Percentiles rank a stretch among this genome's conserved stretches.
Conservation (phyloP, 192 early-diverging fungal species). For the Mortierella alpina region DNA sequence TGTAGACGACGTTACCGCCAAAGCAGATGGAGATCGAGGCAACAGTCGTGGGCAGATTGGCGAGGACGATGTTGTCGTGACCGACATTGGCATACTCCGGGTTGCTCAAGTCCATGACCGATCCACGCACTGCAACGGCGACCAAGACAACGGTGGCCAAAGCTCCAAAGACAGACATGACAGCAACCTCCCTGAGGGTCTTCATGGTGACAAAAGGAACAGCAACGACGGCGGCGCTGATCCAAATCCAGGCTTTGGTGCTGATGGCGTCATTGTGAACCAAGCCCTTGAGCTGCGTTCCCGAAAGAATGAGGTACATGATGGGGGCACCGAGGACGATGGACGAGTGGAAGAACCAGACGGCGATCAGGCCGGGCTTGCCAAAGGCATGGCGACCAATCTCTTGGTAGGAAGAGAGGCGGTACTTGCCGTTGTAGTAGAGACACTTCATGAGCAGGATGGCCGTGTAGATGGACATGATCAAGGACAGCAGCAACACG, state of each 20-base stretch:
- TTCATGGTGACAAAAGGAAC: conserved; percentile 81
- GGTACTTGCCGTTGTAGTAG: conserved; percentile 72
- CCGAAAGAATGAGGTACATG: conserved; percentile 81
- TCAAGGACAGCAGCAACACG: conserved; percentile 75
- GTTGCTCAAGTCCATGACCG: conserved; percentile 59
- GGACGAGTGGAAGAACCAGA: conserved; percentile 71
- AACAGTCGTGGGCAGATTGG: conserved; percentile 79
- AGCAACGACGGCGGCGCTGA: conserved; percentile 68
- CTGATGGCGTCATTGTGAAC: conserved; percentile 51
- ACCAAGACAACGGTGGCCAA: conserved; percentile 80
- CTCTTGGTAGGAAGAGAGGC: conserved; percentile 71
- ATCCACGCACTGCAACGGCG: conserved; percentile 72
- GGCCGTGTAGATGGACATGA: conserved; percentile 79
- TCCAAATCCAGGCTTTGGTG: conserved; percentile 71
- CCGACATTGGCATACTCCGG: conserved; percentile 34
- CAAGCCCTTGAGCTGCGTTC: conserved; percentile 73
- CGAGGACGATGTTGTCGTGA: conserved; percentile 68
- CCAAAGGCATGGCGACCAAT: conserved; percentile 83
- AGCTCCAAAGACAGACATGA: conserved; percentile 80
- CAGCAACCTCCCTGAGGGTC: conserved; percentile 82
- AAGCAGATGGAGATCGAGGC: conserved; percentile 87
- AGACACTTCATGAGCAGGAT: conserved; percentile 78
- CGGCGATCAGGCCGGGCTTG: conserved; percentile 66
- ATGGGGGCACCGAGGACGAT: conserved; percentile 77
- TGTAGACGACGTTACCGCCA: conserved; percentile 86